Conservation (phyloP, 495 filamentous ascomycete genomes). For the Alectoria sarmentosa region DNA sequence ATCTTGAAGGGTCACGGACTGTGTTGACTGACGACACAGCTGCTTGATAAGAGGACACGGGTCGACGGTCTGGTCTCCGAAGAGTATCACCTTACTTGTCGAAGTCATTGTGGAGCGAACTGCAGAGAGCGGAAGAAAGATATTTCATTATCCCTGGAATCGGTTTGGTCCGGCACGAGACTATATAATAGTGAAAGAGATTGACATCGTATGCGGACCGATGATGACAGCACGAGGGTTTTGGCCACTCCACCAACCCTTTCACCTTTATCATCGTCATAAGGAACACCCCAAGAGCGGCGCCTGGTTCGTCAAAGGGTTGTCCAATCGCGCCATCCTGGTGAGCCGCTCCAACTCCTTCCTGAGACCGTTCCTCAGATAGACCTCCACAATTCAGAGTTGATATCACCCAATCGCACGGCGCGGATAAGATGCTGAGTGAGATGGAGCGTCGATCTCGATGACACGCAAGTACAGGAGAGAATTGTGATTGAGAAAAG, state of each 20-base stretch:
- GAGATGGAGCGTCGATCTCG: neutral
- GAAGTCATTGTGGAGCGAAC: slow-evolving; percentile 2
- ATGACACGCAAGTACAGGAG: neutral
- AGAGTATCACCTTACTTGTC: slow-evolving; percentile 13
- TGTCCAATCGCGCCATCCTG: neutral
- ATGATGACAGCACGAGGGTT: neutral
- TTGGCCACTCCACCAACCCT: neutral
- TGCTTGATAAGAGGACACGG: slow-evolving; percentile 18
- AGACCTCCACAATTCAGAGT: neutral
- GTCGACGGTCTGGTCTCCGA: slow-evolving; percentile 19
- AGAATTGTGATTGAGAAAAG: neutral
- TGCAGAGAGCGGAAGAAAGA: neutral
- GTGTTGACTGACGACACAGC: slow-evolving; percentile 7
- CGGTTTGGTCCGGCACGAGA: neutral
- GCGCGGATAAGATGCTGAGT: neutral
- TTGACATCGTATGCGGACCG: neutral
- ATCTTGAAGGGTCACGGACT: slow-evolving; percentile 6
- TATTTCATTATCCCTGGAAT: neutral
- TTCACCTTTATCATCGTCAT: neutral
- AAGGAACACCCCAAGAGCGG: neutral
- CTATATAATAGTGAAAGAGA: neutral
- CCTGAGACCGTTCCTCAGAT: neutral
- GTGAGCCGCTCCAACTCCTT: neutral
- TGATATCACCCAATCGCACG: neutral
- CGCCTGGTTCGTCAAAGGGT: neutral